Percentiles rank a stretch among this genome's conserved stretches.
These are phyloP conservation scores for Fusarium xyrophilum DNA, from an alignment of 2,329 filamentous ascomycete genomes.

Conservation along the genomic window DNA sequence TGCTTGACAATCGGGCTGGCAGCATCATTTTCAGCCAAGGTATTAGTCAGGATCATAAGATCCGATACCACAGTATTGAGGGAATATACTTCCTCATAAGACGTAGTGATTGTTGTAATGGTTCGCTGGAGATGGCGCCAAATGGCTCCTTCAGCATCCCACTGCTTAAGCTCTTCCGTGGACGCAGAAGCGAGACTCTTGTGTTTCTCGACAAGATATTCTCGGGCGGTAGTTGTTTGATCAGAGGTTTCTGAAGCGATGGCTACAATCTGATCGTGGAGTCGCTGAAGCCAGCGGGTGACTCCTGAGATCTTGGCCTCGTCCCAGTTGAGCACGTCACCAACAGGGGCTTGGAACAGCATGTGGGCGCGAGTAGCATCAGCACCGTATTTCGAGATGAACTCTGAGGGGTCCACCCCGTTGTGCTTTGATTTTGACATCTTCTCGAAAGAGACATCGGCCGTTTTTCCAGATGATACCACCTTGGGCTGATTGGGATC, in stretches of 20 bases:
- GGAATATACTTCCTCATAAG: constrained; percentile 74
- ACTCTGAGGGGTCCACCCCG: constrained; percentile 79
- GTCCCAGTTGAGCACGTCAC: constrained; percentile 87
- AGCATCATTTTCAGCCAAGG: constrained; percentile 56
- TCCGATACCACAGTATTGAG: constrained; percentile 86
- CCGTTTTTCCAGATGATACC: constrained; percentile 63
- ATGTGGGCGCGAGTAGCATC: constrained; percentile 87
- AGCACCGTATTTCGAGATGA: constrained; percentile 77
- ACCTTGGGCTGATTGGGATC: constrained; percentile 65
- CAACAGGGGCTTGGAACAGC: constrained; percentile 85
- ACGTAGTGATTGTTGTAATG: constrained; percentile 70
- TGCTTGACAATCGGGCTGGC: constrained; percentile 54
- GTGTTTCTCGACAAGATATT: constrained; percentile 49
- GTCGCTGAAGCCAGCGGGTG: constrained; percentile 77
- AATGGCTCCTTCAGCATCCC: constrained; percentile 58
- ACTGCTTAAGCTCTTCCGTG: constrained; percentile 46
- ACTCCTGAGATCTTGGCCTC: constrained; percentile 81
- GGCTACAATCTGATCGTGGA: constrained; percentile 63
- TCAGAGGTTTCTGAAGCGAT: constrained; percentile 27
- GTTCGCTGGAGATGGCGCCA: constrained; percentile 73
- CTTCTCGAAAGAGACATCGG: constrained; percentile 78
- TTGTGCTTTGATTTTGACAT: constrained; percentile 98
- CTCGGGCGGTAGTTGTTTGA: constrained; percentile 34
- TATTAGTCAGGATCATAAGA: constrained; percentile 81
- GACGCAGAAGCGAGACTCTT: constrained; percentile 43